Conservation (phyloP, 2,329 filamentous ascomycete species). For the Aspergillus viridinutans region DNA sequence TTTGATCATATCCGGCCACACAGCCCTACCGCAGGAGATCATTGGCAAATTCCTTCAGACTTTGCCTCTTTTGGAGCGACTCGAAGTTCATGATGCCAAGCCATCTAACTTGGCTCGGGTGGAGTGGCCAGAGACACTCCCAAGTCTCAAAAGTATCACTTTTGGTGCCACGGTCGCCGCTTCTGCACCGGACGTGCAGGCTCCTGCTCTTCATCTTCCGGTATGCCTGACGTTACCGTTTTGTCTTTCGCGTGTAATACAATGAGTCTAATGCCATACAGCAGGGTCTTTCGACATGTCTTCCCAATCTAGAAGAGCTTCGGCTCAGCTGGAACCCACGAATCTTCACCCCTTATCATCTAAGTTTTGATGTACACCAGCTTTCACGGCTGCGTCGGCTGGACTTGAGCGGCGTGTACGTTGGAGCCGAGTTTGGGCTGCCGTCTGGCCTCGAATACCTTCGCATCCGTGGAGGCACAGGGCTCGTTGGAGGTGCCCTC, state of each 20-base stretch:
- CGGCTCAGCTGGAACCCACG: slow-evolving; percentile 26
- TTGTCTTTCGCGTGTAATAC: background rate
- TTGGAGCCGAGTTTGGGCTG: slow-evolving; percentile 18
- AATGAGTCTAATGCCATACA: slow-evolving; percentile 3
- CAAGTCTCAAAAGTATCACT: slow-evolving; percentile 29
- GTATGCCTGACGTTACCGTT: slow-evolving; percentile 2
- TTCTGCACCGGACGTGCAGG: slow-evolving; percentile 7
- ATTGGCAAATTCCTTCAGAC: slow-evolving; percentile 22
- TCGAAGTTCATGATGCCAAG: slow-evolving; percentile 21
- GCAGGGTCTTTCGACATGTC: slow-evolving; percentile 10
- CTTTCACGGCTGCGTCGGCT: slow-evolving; percentile 23
- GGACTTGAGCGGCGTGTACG: slow-evolving; percentile 24
- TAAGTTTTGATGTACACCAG: slow-evolving; percentile 11
- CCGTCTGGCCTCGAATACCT: slow-evolving; percentile 28
- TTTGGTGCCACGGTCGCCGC: slow-evolving; percentile 14
- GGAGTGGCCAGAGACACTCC: slow-evolving; percentile 23
- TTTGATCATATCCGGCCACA: slow-evolving; percentile 23
- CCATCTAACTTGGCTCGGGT: slow-evolving; percentile 8
- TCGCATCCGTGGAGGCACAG: slow-evolving; percentile 21
- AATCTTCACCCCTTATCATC: slow-evolving; percentile 14
- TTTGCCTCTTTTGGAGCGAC: slow-evolving; percentile 25
- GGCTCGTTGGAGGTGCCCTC: background rate
- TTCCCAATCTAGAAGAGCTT: slow-evolving; percentile 32
- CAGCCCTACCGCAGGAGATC: slow-evolving; percentile 20
- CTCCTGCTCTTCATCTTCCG: slow-evolving; percentile 18